These are phyloP conservation scores for Plasmodium cynomolgi DNA, from an alignment of 169 alveolate species.

Conservation along the genomic window DNA sequence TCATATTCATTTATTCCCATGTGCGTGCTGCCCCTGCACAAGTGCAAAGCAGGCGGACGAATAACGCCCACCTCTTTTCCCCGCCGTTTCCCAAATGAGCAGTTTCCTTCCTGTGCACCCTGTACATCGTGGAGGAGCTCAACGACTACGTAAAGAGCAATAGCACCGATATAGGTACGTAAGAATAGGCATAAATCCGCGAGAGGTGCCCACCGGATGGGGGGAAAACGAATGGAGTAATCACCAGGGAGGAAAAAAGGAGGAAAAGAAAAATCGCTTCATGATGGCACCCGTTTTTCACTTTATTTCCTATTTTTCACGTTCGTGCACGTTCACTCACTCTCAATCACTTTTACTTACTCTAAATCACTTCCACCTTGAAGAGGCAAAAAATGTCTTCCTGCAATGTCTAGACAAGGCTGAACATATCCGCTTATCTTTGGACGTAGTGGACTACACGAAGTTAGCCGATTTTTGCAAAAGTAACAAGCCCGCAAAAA, in stretches of 20 bases:
- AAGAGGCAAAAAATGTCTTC: slow-evolving; percentile 57
- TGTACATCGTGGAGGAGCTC: slow-evolving; percentile 62
- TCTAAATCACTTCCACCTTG: not conserved
- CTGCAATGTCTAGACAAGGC: slow-evolving; percentile 52
- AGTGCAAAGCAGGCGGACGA: not conserved
- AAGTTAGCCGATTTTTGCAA: slow-evolving; percentile 50
- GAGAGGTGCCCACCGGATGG: not conserved
- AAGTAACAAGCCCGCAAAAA: slow-evolving; percentile 25
- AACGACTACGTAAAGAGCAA: slow-evolving; percentile 37
- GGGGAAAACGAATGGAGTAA: not conserved
- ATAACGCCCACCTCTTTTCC: not conserved
- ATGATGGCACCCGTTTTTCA: not conserved
- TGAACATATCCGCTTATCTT: slow-evolving; percentile 28
- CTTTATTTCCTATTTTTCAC: not conserved
- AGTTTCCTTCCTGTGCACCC: slow-evolving; percentile 70
- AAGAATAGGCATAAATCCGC: not conserved
- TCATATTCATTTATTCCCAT: not conserved
- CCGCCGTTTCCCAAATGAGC: not conserved
- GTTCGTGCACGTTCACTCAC: not conserved
- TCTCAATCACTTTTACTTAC: not conserved
- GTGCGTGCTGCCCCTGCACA: not conserved
- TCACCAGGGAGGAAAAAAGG: not conserved
- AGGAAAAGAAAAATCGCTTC: not conserved
- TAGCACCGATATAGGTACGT: slow-evolving; percentile 53
- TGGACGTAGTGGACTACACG: slow-evolving; percentile 34